Evolutionary conservation across 192 early-diverging fungal genomes (phyloP).

Genomic region (Linnemannia exigua): DNA sequence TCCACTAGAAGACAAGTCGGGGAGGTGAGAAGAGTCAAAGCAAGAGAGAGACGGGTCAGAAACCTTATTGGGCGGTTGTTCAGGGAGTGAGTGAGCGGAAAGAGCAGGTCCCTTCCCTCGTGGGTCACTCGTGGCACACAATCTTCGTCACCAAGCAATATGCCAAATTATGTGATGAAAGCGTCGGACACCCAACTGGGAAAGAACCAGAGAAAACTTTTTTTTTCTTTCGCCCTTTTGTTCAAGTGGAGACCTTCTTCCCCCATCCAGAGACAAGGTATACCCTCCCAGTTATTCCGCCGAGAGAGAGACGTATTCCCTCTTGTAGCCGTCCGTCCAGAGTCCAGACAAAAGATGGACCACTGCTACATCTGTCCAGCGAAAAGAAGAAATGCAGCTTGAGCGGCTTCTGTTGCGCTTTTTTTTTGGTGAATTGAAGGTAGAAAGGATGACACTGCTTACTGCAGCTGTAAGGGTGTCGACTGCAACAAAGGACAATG

Average conservation of each 20-base stretch:
- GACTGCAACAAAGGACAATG: not conserved
- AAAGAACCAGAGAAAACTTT: constrained; percentile 7
- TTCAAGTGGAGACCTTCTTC: not conserved
- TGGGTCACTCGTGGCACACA: constrained; percentile 39
- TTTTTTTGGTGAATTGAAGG: not conserved
- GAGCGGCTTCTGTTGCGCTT: not conserved
- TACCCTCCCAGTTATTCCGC: not conserved
- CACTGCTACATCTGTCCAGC: no score
- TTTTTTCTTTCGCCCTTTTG: constrained; percentile 6
- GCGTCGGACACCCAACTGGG: constrained; percentile 8
- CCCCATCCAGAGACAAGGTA: not conserved
- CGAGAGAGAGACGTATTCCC: not conserved
- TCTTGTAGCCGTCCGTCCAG: not conserved
- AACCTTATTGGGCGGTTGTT: not conserved
- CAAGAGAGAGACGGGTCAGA: constrained; percentile 11
- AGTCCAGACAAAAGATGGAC: not conserved
- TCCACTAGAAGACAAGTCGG: constrained; percentile 69
- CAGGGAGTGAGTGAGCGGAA: not conserved
- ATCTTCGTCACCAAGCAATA: not conserved
- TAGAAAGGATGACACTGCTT: not conserved
- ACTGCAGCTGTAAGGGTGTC: not conserved
- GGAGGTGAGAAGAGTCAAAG: not conserved
- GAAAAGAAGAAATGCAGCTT: not conserved
- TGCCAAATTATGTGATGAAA: not conserved
- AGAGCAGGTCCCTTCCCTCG: constrained; percentile 21